A percentile compares a stretch with the other conserved stretches of the same genome.
Conservation (phyloP, 2,329 filamentous ascomycete species). For the Colletotrichum neosansevieriae region DNA sequence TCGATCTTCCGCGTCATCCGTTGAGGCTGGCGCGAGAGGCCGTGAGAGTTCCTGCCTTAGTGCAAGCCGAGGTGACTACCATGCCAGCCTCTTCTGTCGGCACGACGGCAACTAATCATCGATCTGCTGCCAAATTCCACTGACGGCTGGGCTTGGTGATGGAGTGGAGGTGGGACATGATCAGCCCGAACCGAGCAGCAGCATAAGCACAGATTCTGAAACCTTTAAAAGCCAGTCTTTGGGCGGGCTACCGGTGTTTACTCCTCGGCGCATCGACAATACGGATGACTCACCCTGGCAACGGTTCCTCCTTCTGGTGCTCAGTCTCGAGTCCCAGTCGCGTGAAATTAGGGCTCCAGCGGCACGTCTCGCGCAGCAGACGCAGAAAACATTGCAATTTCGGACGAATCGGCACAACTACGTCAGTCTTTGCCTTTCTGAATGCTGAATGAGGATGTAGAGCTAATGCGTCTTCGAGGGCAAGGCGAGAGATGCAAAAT, state of each 20-base stretch:
- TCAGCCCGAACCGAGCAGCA: constrained; percentile 34
- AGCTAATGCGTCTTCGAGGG: background rate
- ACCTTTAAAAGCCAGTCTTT: constrained; percentile 2
- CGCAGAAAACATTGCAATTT: background rate
- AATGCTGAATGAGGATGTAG: background rate
- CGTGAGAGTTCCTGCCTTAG: constrained; percentile 33
- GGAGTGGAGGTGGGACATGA: constrained; percentile 14
- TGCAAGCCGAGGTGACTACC: constrained; percentile 5
- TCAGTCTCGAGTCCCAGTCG: background rate
- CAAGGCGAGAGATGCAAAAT: too few species aligned
- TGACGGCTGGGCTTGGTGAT: constrained; percentile 9
- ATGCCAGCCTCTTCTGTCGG: constrained; percentile 30
- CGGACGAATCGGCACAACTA: constrained; percentile 11
- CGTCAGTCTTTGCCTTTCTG: background rate
- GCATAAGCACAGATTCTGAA: constrained; percentile 39
- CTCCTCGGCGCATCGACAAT: constrained; percentile 17
- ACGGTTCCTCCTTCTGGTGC: background rate
- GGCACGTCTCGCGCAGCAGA: constrained; percentile 4
- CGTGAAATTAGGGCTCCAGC: background rate
- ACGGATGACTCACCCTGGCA: background rate
- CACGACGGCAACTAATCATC: constrained; percentile 21
- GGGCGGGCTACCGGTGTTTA: constrained; percentile 5
- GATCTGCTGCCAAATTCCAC: constrained; percentile 15
- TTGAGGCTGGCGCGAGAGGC: background rate
- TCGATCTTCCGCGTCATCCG: constrained; percentile 34